These are phyloP conservation scores for Colletotrichum sansevieriae DNA, from an alignment of 2,329 filamentous ascomycete species.

Conservation along the genomic window DNA sequence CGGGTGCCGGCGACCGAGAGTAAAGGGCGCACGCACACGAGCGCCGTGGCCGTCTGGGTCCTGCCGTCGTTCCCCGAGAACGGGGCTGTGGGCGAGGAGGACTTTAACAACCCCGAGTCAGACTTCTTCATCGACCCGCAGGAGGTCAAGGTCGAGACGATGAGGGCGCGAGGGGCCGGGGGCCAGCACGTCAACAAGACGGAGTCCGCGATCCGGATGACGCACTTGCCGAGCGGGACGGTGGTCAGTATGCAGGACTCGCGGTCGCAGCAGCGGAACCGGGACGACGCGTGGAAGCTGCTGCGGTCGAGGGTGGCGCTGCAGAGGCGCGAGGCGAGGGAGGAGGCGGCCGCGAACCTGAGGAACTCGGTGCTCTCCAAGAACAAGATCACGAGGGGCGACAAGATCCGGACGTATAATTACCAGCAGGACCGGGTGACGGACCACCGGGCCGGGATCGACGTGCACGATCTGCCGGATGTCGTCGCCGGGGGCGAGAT, in stretches of 20 bases:
- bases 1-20: constrained; percentile 91
- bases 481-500: constrained; percentile 81
- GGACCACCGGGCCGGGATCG: constrained; percentile 85
- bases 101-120: constrained; percentile 86
- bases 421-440: constrained; percentile 82
- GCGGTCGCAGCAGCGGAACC: constrained; percentile 90
- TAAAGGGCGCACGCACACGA: constrained; percentile 93
- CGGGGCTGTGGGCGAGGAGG: constrained; percentile 60
- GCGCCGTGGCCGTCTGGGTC: constrained; percentile 91
- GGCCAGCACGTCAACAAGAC: constrained; percentile 99
- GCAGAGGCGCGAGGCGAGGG: constrained; percentile 81
- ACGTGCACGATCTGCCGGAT: constrained; percentile 83
- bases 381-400: constrained; percentile 86
- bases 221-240: constrained; percentile 88
- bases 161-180: constrained; percentile 91
- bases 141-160: constrained; percentile 88
- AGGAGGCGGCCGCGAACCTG: constrained; percentile 81
- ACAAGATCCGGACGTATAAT: constrained; percentile 97
- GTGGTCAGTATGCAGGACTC: constrained; percentile 94
- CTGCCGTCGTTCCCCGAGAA: constrained; percentile 82
- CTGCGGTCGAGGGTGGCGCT: constrained; percentile 87
- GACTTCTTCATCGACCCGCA: constrained; percentile 90
- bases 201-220: constrained; percentile 93
- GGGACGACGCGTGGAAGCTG: constrained; percentile 87
- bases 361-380: constrained; percentile 83